These are phyloP conservation scores for Sugiyamaella japonica DNA, from an alignment of 1,139 yeast species.

Conservation along the genomic window DNA sequence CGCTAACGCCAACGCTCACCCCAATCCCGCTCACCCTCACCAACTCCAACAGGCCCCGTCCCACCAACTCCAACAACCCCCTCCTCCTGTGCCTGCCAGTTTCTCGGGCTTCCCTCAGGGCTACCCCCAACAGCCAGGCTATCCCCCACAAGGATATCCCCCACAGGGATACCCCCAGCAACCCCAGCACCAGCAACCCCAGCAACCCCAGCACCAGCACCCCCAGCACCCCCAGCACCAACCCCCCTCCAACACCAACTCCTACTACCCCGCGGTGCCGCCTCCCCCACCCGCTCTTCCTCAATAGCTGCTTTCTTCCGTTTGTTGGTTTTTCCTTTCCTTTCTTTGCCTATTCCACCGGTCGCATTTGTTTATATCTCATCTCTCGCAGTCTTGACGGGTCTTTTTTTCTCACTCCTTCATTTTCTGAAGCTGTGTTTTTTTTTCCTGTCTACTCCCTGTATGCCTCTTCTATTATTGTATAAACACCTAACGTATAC, in stretches of 20 bases:
- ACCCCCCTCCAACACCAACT: conserved; percentile 11
- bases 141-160: conserved; percentile 22
- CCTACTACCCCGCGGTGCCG: conserved; percentile 10
- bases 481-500: background rate
- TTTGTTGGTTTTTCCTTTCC: conserved; percentile 5
- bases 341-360: conserved; percentile 2
- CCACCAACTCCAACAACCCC: conserved; percentile 15
- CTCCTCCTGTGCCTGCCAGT: conserved; percentile 11
- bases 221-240: too few species aligned
- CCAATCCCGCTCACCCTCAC: conserved; percentile 20
- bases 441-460: conserved; percentile 1
- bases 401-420: conserved; percentile 12
- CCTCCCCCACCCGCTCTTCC: conserved; percentile 20
- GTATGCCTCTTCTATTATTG: background rate
- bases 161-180: conserved; percentile 22
- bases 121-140: conserved; percentile 21
- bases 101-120: conserved; percentile 16
- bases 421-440: background rate
- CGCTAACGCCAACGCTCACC: too few species aligned
- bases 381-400: background rate
- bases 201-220: conserved; percentile 21
- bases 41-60: conserved; percentile 29
- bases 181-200: conserved; percentile 21
- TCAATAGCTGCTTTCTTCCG: conserved; percentile 7
- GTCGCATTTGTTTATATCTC: background rate